Base-by-base conservation (phyloP, 495 filamentous ascomycete genomes). In the Parathielavia appendiculata region DNA sequence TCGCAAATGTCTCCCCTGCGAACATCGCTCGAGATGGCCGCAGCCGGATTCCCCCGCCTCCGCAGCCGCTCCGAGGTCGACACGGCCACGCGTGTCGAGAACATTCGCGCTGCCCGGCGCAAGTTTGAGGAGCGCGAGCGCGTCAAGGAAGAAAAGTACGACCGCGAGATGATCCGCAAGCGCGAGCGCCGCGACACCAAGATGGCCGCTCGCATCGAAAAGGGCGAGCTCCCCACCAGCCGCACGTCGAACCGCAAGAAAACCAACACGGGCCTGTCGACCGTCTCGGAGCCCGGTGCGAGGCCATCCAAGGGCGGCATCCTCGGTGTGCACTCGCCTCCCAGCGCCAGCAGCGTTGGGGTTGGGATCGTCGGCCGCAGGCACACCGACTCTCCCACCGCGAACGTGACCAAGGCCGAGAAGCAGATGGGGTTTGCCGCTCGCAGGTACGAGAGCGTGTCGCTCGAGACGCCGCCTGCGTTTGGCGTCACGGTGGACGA, bases 131-230 rank as follows among this genome's bases (percentile, higher is more conserved):
- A 77, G 68, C 78, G 74, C 54, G 79, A 83, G 64, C 69, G 71
- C 7, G 76, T 70, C 56, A 82, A 83, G 71, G 75, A 81, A 45
- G 80, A 83, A 59, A 80, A 79, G 63, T 76, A 76, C 50, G 80
- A 75, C 40, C 78, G 76, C n/a, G 78, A 81, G 56, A 73, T 80
- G 72, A 76, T 82, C 62, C 71, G 69, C 62, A 77, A 75, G 56
- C 74, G 76, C 11, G 76, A 79, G 61, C 73, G 75, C 32, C 71
- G 71, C 26, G 73, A 78, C 51, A 75, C 67, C 61, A 76, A 77
- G 69, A 71, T 74, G 41, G 76, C 76, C 19, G 66, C 57, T 23
- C 71, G 75, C 44, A 64, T 73, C 43, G 75, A 78, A 60, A 74
- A 66, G 59, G 69, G 73, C 48, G 69, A 67, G 39, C 44, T 58